Evolutionary conservation across 2,329 filamentous ascomycete species (phyloP), one percentile per base, ranked within the genome.

Genomic region (Apiospora hydei): DNA sequence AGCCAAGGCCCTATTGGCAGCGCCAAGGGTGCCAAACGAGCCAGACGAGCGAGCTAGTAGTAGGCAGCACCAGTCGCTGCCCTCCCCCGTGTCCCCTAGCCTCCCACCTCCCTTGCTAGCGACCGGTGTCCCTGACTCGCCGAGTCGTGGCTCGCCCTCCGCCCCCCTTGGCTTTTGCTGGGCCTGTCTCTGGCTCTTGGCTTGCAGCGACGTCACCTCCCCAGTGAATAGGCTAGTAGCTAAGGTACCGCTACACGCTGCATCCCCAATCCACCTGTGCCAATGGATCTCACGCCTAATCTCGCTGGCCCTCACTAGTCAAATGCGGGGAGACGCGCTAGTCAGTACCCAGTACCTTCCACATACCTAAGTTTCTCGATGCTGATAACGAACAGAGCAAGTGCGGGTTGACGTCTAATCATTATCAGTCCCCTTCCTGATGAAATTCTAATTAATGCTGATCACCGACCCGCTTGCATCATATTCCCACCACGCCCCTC

Each of bases 281-380:
- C 24, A 26, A 57, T 57, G 30, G 51, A 57, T 57, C 51, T 57
- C 24, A 16, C 24, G 26, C 51, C 14, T 14, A 53, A 53, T 53
- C 51, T 53, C 51, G 24, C 51, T 53, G 24, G 51, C 26, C 51
- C 53, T 43, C 41, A 53, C 53, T 61, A 61, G 53, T 61, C 53
- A 11, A 61, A 61, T 61, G 53, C 53, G 53, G 53, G 53, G 53
- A 61, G 53, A 61, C 8, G 26, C 24, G 38, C 26, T 34, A 34
- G 26, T 61, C 53, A 61, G 30, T 61, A 34, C 10, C 30, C 53
- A 21, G 53, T 61, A 49, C n/a, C 11, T 51, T 26, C n/a, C 4
- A n/a, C n/a, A n/a, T 30, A 30, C n/a, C 49, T 30, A 30, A 30
- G 26, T 14, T 21, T 18, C 47, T 21, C 46, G 7, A 47, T 47